Evolutionary conservation across 441 rosid species (phyloP), one percentile per base, ranked within the genome.

Genomic region (Cnidoscolus chayamansa): DNA sequence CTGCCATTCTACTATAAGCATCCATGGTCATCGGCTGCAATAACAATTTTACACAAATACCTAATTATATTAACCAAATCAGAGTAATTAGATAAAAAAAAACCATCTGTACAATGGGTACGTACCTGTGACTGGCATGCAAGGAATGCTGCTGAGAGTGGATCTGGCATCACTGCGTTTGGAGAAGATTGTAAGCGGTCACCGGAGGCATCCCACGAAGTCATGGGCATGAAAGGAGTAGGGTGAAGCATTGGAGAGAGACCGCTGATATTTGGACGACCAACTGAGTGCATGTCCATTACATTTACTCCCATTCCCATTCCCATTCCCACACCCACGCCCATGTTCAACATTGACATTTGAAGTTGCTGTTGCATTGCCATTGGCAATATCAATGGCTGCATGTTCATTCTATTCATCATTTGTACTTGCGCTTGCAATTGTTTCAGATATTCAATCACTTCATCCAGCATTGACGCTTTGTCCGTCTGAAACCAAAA

Each of bases 401-500:
- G 86, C 64, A 92, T 76, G 79, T 78, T 92, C 86, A 89, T 86
- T 80, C 93, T 84, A 73, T 81, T 84, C 88, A 92, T 87, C 91
- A 90, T 86, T 49, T 87, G 85, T 40, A 90, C 87, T 78, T 94
- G 98, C 10, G 93, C 90, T 87, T 94, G 99, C 35, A 92, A 77
- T 74, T 90, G 98, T 71, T 94, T 94, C 81, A 94, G 73, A 73
- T 94, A 92, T 59, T 94, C 99, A n/a, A 94, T 94, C 77, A 92
- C 99, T 82, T 94, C 99, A 75, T 92, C 99, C 45, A 94, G 85
- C 91, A 94, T 93, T 2, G 99, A 94, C 12, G 99, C 99, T 70
- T 94, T 94, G 76, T 94, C 99, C 40, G 98, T 89, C 99, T 94
- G 83, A 1, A 63, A 48, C 3, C 11, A 2, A 62, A 45, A 12